Base-by-base conservation (phyloP, 106 monocot genomes). In the Dendrobium huoshanense region DNA sequence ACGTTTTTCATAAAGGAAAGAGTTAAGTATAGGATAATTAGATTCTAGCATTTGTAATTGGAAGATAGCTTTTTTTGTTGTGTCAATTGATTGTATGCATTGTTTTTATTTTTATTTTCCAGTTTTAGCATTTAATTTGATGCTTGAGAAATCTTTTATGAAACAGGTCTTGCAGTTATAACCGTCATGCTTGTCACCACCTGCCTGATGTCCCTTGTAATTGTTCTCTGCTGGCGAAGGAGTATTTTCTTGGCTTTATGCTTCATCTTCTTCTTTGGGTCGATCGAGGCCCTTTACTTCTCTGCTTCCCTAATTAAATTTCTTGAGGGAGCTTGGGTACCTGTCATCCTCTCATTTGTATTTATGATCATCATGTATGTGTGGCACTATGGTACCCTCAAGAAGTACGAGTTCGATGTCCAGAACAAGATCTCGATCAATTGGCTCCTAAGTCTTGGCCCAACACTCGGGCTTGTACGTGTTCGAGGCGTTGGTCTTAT, bases 111-210 rank as follows among this genome's bases (percentile, higher is more conserved):
- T 18, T 73, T 72, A 5, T 54, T 10, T 54, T 54, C 16, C 0
- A 54, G 54, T 33, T 72, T 4, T 73, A 17, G 73, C 41, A 47
- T 22, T 73, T 16, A 41, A 41, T 73, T 73, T 40, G 33, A 73
- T 58, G 51, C 13, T 55, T 31, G 19, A 73, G 13, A 77, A 13
- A 27, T 78, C 19, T 81, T 81, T 68, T 7, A 79, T 22, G 65
- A 19, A 33, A 73, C 84, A 95, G 93, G 99, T 0, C 89, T 99
- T 79, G 93, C 99, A 27, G 90, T 99, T 55, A 89, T 99, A 58
- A 90, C 95, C 0, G 99, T 99, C 40, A 99, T 99, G 99, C 86
- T 99, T 20, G 99, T 99, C 51, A 99, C 99, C 17, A 99, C 99
- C 68, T 99, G 99, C 73, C 77, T 99, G 79, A 99, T 95, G 99